Evolutionary conservation across 192 early-diverging fungal species (phyloP).

Genomic region (Umbelopsis isabellina): DNA sequence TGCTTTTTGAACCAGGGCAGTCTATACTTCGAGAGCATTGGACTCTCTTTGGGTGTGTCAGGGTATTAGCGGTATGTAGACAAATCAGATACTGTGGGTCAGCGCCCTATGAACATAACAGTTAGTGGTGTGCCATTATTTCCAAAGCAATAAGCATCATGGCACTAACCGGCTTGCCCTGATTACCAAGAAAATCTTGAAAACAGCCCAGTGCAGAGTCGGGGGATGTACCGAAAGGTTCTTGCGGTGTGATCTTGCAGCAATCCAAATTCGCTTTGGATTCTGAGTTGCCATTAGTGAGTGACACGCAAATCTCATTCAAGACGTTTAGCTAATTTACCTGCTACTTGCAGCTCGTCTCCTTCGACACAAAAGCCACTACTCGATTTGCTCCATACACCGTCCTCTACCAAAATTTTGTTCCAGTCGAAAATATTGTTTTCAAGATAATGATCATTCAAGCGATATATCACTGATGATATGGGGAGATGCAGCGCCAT

Average conservation of each 20-base stretch:
- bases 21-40: conserved; percentile 45
- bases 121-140: not conserved
- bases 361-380: conserved; percentile 54
- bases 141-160: not conserved
- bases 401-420: conserved; percentile 34
- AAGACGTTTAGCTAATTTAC: not conserved
- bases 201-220: conserved; percentile 56
- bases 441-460: conserved; percentile 33
- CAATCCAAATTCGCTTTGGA: conserved; percentile 45
- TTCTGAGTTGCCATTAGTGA: not conserved
- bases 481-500: conserved; percentile 47
- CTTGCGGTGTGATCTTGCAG: conserved; percentile 56
- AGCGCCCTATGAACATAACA: not conserved
- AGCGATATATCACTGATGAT: conserved; percentile 41
- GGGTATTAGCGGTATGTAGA: conserved; percentile 45
- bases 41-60: conserved; percentile 30
- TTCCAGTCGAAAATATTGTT: conserved; percentile 53
- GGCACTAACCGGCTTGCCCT: not conserved
- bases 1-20: conserved; percentile 26
- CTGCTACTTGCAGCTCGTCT: conserved; percentile 38
- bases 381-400: conserved; percentile 22
- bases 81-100: conserved; percentile 23
- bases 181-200: conserved; percentile 11
- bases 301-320: not conserved
- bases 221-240: conserved; percentile 58